Percentiles rank a stretch among this genome's conserved stretches.
phyloP scores from a whole-genome alignment of 2,329 filamentous ascomycete genomes.

The Fusarium nanum region DNA sequence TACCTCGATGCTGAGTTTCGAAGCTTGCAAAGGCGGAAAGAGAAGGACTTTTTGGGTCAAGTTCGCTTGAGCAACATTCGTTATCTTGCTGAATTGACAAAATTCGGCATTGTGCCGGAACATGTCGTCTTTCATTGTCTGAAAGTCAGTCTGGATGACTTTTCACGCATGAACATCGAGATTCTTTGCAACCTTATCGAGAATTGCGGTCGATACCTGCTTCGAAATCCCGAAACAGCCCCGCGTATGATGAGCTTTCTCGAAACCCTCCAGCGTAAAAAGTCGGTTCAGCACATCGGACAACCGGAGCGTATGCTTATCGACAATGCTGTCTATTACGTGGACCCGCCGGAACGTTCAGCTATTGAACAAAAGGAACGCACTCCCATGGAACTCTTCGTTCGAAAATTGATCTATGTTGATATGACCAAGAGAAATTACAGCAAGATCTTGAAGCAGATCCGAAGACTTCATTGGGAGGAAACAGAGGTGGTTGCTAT shows the following conservation, averaged over 20 bases:
- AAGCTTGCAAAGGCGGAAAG: slow-evolving; percentile 94
- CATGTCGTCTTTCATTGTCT: slow-evolving; percentile 99
- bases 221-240: slow-evolving; percentile 91
- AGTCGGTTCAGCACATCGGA: slow-evolving; percentile 92
- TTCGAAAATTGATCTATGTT: slow-evolving; percentile 90
- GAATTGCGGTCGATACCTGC: slow-evolving; percentile 93
- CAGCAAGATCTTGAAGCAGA: slow-evolving; percentile 91
- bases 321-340: slow-evolving; percentile 97
- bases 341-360: slow-evolving; percentile 91
- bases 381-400: slow-evolving; percentile 90
- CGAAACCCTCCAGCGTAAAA: slow-evolving; percentile 95
- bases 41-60: slow-evolving; percentile 96
- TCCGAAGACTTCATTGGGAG: slow-evolving; percentile 97
- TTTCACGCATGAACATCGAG: slow-evolving; percentile 98
- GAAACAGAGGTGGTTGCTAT: slow-evolving; percentile 85
- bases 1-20: slow-evolving; percentile 97
- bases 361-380: slow-evolving; percentile 97
- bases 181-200: slow-evolving; percentile 96
- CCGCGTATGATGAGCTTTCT: slow-evolving; percentile 94
- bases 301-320: slow-evolving; percentile 98
- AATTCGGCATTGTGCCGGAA: slow-evolving; percentile 97
- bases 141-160: slow-evolving; percentile 97
- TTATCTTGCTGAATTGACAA: slow-evolving; percentile 97
- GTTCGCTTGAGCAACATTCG: slow-evolving; percentile 94
- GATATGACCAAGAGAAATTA: slow-evolving; percentile 96